phyloP scores from a whole-genome alignment of 306 rosid species.

The Trifolium pratense region DNA sequence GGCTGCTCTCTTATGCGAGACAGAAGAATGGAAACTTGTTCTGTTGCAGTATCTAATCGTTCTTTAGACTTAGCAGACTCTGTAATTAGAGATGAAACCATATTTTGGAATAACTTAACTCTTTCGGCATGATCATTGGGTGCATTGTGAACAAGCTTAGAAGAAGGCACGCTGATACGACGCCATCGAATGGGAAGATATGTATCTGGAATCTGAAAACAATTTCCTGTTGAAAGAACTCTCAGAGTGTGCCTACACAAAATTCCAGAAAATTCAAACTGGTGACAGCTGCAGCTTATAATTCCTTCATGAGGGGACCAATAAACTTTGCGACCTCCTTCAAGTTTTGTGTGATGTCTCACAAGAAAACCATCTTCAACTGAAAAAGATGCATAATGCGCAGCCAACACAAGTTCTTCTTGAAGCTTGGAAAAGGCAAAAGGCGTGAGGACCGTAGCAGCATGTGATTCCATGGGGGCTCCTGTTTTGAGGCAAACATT shows the following conservation, averaged over 20 bases:
- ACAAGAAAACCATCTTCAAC: conserved; percentile 89
- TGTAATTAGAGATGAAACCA: conserved; percentile 76
- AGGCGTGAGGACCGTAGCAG: conserved; percentile 85
- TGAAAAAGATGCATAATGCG: conserved; percentile 91
- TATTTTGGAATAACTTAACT: conserved; percentile 70
- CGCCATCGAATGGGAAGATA: conserved; percentile 96
- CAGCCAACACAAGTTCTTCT: conserved; percentile 97
- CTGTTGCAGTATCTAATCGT: conserved; percentile 80
- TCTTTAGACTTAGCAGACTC: conserved; percentile 91
- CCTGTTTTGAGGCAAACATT: conserved; percentile 95
- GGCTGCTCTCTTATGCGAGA: conserved; percentile 83
- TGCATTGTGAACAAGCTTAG: conserved; percentile 61
- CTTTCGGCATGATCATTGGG: conserved; percentile 73
- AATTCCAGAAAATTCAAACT: conserved; percentile 93
- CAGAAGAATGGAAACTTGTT: conserved; percentile 73
- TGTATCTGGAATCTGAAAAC: conserved; percentile 93
- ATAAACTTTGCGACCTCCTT: conserved; percentile 83
- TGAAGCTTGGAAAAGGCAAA: conserved; percentile 93
- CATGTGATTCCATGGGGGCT: conserved; percentile 98
- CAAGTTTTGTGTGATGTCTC: conserved; percentile 91
- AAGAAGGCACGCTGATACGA: conserved; percentile 69
- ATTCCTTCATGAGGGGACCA: conserved; percentile 88
- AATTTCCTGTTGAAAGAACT: conserved; percentile 91
- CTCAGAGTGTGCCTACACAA: conserved; percentile 91
- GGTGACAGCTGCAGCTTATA: conserved; percentile 91